Base-by-base conservation (phyloP, 1,139 yeast genomes). In the Magnusiomyces clavatus region DNA sequence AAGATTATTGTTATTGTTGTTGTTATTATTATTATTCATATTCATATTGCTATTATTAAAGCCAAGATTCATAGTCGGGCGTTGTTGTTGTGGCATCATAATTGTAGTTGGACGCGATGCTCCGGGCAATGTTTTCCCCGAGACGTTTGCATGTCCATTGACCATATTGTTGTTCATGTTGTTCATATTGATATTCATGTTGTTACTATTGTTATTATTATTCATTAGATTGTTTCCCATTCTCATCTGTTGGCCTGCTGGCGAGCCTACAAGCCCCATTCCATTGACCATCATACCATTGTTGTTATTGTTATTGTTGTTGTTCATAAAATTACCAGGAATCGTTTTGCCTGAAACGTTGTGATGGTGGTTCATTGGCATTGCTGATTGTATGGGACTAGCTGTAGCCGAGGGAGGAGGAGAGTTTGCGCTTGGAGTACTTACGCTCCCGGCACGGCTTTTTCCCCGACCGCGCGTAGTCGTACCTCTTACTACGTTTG, bases 301-400 rank as follows among this genome's bases (percentile, higher is more conserved):
- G 31, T 24, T 24, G 8, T 24, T 24, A 24, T 51, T 47, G 10
- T 35, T 10, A 10, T 10, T 10, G 37, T 35, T 35, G 37, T 35
- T 35, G 10, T 14, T 13, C 39, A 37, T 37, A n/a, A 14, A 20
- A 14, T 36, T 43, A 41, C 54, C 52, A 20, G 54, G 52, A 10
- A 49, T 19, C 6, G 54, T 47, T 42, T 47, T 52, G 2, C 55
- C 55, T 3, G 55, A 51, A 16, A 52, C 46, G 1, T 48, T 47
- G 24, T 52, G 49, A 34, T 45, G 50, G 20, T 41, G 41, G 4
- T 20, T 42, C 6, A 41, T 19, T 13, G 34, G 13, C 20, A 12
- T 41, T 12, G 31, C 2, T 3, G 44, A 19, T 20, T 12, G 13
- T 6, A 41, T 20, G 20, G 31, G 31, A 24, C 31, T 24, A 24